Evolutionary conservation across 2,329 filamentous ascomycete genomes (phyloP).

Genomic region (Phaeosphaeria sp.): DNA sequence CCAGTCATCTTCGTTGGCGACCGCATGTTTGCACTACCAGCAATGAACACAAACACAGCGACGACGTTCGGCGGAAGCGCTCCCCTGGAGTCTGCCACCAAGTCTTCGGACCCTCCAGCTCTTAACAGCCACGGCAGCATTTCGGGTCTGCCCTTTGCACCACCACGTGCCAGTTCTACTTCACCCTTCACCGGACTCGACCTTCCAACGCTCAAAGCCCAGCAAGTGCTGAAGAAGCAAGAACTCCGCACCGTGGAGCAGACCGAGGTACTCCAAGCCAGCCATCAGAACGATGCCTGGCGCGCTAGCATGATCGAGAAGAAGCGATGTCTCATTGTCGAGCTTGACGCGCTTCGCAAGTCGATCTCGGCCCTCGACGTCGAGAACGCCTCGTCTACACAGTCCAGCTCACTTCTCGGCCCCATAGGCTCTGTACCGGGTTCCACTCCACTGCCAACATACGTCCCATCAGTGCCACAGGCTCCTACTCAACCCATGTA

Average conservation of each 20-base stretch:
- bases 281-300: slow-evolving; percentile 42
- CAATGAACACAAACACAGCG: slow-evolving; percentile 26
- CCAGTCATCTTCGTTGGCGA: slow-evolving; percentile 41
- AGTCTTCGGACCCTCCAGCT: slow-evolving; percentile 14
- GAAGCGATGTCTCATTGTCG: slow-evolving; percentile 44
- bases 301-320: slow-evolving; percentile 43
- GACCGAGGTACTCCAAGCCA: slow-evolving; percentile 43
- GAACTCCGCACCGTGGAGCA: slow-evolving; percentile 46
- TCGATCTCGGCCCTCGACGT: slow-evolving; percentile 39
- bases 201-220: slow-evolving; percentile 32
- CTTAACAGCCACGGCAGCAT: slow-evolving; percentile 19
- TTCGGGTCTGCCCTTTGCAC: slow-evolving; percentile 14
- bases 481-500: slow-evolving; percentile 32
- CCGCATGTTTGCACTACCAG: slow-evolving; percentile 39
- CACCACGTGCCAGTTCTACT: slow-evolving; percentile 25
- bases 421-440: slow-evolving; percentile 9
- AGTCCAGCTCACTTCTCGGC: slow-evolving; percentile 14
- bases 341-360: slow-evolving; percentile 46
- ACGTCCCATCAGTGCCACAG: slow-evolving; percentile 34
- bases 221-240: slow-evolving; percentile 40
- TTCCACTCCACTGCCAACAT: slow-evolving; percentile 20
- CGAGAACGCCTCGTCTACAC: slow-evolving; percentile 16
- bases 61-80: slow-evolving; percentile 14
- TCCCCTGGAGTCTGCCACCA: slow-evolving; percentile 20
- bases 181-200: slow-evolving; percentile 33